Conservation (phyloP, 2,329 filamentous ascomycete genomes). For the Sporothrix schenckii region DNA sequence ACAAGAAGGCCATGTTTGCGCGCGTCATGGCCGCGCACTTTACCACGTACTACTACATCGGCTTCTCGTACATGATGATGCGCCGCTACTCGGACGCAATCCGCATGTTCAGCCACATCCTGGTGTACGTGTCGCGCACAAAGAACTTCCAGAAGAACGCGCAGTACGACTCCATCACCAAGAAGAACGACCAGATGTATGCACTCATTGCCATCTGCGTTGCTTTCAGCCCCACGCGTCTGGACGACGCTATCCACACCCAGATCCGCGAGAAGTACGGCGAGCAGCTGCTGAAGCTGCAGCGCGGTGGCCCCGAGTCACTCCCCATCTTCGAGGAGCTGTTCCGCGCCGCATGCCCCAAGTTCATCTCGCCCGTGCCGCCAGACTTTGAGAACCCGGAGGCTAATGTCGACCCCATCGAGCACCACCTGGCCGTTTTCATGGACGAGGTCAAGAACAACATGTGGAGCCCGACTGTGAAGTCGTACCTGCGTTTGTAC, state of each 20-base stretch:
- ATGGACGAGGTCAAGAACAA: constrained; percentile 99
- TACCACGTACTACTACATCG: constrained; percentile 99
- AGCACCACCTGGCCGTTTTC: constrained; percentile 96
- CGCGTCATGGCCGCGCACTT: constrained; percentile 99
- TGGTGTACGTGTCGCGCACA: constrained; percentile 96
- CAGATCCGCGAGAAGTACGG: constrained; percentile 98
- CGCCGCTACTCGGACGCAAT: constrained; percentile 98
- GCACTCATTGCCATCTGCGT: constrained; percentile 98
- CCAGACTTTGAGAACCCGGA: constrained; percentile 97
- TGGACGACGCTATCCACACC: constrained; percentile 99
- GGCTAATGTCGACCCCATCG: constrained; percentile 92
- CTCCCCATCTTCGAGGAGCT: constrained; percentile 98
- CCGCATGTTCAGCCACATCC: constrained; percentile 99
- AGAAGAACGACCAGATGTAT: constrained; percentile 99
- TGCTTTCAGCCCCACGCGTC: constrained; percentile 92
- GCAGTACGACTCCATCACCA: constrained; percentile 97
- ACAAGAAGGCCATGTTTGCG: constrained; percentile 99
- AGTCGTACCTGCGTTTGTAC: constrained; percentile 98
- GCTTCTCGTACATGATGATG: constrained; percentile 99
- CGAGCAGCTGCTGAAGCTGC: constrained; percentile 94
- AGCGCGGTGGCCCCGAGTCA: constrained; percentile 92
- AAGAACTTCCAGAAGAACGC: constrained; percentile 99
- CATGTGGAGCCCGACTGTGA: constrained; percentile 96
- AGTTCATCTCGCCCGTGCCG: constrained; percentile 97
- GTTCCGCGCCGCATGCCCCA: constrained; percentile 96